phyloP scores from a whole-genome alignment of 2,329 filamentous ascomycete genomes.

The Colletotrichum sp. region DNA sequence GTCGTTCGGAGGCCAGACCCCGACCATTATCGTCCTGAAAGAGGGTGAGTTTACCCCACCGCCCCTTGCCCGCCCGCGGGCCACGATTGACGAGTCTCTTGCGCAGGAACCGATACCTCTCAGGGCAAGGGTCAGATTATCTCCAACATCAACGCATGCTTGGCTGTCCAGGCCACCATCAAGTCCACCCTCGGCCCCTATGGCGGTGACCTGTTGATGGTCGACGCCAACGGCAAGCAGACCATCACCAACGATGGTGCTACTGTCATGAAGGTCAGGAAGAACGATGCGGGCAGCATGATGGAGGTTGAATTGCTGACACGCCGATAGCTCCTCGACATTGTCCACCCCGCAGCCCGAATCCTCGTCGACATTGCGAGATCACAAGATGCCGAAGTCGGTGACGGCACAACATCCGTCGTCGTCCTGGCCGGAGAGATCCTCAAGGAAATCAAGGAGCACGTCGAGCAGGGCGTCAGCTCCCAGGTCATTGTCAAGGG shows the following conservation, averaged over 20 bases:
- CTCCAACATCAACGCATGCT: constrained; percentile 97
- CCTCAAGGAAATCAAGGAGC: constrained; percentile 93
- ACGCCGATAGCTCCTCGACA: constrained; percentile 80
- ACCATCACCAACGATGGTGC: constrained; percentile 99
- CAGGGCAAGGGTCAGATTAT: constrained; percentile 97
- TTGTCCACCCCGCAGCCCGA: constrained; percentile 95
- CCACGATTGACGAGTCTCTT: constrained; percentile 21
- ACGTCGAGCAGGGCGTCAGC: constrained; percentile 96
- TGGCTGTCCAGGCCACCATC: constrained; percentile 94
- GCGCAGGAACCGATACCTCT: constrained; percentile 89
- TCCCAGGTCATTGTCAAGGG: constrained; percentile 98
- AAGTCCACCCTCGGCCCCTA: constrained; percentile 96
- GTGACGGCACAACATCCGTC: constrained; percentile 96
- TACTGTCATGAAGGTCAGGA: constrained; percentile 92
- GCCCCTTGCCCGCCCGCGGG: constrained; percentile 28
- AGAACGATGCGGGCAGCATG: neutral
- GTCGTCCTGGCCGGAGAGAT: constrained; percentile 98
- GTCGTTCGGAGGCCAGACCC: constrained; percentile 97
- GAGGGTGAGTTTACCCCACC: constrained; percentile 73
- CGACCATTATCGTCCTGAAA: constrained; percentile 97
- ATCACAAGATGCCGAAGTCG: constrained; percentile 98
- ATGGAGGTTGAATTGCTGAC: neutral
- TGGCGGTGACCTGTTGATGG: constrained; percentile 93
- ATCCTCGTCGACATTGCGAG: constrained; percentile 98
- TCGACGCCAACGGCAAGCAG: constrained; percentile 93